A percentile compares a stretch with the other conserved stretches of the same genome.
These are phyloP conservation scores for Juglanconis juglandina DNA, from an alignment of 2,329 filamentous ascomycete species.

Conservation along the genomic window DNA sequence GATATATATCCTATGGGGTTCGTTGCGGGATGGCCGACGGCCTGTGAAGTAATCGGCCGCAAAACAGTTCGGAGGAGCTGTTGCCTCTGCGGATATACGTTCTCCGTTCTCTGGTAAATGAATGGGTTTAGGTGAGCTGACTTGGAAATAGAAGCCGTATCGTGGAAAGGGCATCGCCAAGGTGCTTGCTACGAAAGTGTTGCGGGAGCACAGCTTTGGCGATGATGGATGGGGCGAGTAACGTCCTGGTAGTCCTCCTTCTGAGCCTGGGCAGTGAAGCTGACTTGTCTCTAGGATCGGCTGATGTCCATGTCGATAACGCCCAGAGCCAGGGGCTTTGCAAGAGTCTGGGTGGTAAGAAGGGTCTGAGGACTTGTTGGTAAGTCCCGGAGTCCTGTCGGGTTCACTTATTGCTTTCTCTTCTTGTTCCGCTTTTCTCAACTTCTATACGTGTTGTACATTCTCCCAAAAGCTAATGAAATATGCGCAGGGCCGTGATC, in stretches of 20 bases:
- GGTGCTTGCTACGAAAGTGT: slow-evolving; percentile 54
- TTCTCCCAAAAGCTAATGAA: neutral
- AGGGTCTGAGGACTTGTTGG: slow-evolving; percentile 59
- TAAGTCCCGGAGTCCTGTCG: slow-evolving; percentile 29
- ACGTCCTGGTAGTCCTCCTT: neutral
- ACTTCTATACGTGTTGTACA: neutral
- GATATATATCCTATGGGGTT: no score
- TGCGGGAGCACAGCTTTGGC: slow-evolving; percentile 49
- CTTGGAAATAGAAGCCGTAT: slow-evolving; percentile 43
- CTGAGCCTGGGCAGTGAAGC: neutral
- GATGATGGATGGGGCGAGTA: slow-evolving; percentile 45
- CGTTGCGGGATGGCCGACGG: no score
- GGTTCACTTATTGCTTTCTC: no score
- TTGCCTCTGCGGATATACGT: no score
- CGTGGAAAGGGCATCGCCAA: slow-evolving; percentile 63
- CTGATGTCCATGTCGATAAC: slow-evolving; percentile 63
- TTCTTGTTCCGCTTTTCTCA: neutral
- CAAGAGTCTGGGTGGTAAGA: slow-evolving; percentile 55
- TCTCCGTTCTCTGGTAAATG: no score
- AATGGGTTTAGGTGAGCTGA: neutral
- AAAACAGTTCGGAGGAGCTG: no score
- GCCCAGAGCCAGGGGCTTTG: slow-evolving; percentile 59
- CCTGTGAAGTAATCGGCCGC: no score
- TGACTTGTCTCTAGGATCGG: slow-evolving; percentile 35
- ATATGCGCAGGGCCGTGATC: slow-evolving; percentile 20